Base-by-base conservation (phyloP, 164 flowering plant genomes). In the Sextonia rubra region DNA sequence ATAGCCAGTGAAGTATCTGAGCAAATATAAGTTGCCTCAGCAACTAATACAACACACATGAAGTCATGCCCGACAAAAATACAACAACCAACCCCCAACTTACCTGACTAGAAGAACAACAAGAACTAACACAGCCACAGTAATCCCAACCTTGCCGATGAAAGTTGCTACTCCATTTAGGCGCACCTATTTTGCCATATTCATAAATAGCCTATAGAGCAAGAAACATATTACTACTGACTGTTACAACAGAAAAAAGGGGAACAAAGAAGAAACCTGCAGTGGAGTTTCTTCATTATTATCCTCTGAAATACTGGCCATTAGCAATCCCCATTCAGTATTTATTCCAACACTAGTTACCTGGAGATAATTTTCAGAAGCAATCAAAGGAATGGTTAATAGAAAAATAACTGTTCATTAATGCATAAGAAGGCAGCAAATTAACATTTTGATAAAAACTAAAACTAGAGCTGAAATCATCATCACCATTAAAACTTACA, bases 301-400 rank as follows among this genome's bases (percentile, higher is more conserved):
- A 73, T 96, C 99, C 77, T 91, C 98, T 24, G 97, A 88, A 23
- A 96, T 92, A 81, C 97, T 93, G 25, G 97, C 93, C 99, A 96
- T 93, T 22, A 96, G 88, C 78, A 93, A 76, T 66, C 99, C 99
- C 99, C 99, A 96, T 79, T 93, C 98, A 58, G 99, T 96, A 76
- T 93, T 91, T 69, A 89, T 83, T 18, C 99, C 99, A 80, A 96
- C 98, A 78, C 93, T 81, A 27, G 98, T 93, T 24, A 90, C 97
- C 99, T 93, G 68, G 47, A 74, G 60, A 75, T 2, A 23, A n/a
- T 60, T 61, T 12, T 26, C 64, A 26, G 5, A 27, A 64, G 47
- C 8, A 27, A 64, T 15, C 20, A 22, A 12, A 27, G 22, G 12
- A 24, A 64, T 29, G 27, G 47, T 15, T 15, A 3, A 17, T 4